phyloP scores from a whole-genome alignment of 345 rosid species.

The Viola odorata region DNA sequence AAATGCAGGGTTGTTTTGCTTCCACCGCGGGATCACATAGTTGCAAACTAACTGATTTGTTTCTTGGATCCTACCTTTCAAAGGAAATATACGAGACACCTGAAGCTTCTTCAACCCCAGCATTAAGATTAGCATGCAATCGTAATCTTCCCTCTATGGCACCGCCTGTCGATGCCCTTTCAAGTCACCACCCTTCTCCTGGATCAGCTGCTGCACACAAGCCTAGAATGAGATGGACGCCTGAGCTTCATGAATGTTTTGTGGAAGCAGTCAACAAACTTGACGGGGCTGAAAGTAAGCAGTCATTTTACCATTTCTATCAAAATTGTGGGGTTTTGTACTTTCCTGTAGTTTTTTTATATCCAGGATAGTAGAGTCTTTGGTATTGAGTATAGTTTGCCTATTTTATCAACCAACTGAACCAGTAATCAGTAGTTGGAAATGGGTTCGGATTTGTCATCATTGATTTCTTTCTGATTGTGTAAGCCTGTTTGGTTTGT shows the following conservation, averaged over 20 bases:
- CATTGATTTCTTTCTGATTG: neutral
- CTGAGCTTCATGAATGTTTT: slow-evolving; percentile 74
- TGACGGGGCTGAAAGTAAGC: slow-evolving; percentile 93
- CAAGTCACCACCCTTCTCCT: slow-evolving; percentile 41
- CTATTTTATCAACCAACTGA: neutral
- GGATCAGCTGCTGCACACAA: slow-evolving; percentile 45
- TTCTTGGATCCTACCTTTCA: slow-evolving; percentile 19
- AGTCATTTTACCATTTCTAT: slow-evolving; percentile 1
- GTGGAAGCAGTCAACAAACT: slow-evolving; percentile 64
- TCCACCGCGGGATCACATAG: neutral
- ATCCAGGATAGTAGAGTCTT: neutral
- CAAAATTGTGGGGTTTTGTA: neutral
- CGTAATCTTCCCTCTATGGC: slow-evolving; percentile 26
- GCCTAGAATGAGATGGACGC: slow-evolving; percentile 94
- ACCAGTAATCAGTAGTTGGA: neutral
- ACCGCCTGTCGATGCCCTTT: slow-evolving; percentile 36
- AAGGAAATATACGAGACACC: slow-evolving; percentile 71
- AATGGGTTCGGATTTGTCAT: neutral
- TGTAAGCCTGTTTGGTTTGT: slow-evolving; percentile 4
- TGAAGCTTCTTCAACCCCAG: slow-evolving; percentile 34
- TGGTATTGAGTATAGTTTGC: too few relatives aligned
- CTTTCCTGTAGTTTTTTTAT: neutral
- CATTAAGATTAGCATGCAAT: slow-evolving; percentile 25
- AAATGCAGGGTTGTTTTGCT: neutral
- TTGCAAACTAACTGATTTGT: slow-evolving; percentile 15